Conservation (phyloP, 805 yeast species). For the Yarrowia sp. region DNA sequence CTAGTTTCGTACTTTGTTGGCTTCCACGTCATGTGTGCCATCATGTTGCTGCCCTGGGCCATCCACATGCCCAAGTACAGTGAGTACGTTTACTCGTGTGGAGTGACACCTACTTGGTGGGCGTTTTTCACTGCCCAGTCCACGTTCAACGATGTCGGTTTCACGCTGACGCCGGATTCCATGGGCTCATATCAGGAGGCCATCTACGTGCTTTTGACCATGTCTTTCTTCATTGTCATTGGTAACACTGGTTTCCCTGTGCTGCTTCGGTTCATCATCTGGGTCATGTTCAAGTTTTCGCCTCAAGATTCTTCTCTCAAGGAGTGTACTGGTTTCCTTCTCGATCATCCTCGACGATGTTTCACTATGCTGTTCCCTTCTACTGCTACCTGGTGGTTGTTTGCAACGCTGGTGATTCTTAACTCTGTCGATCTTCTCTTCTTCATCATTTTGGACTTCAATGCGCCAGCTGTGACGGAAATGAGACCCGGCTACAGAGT, state of each 20-base stretch:
- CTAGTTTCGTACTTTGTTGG: slow-evolving; percentile 70
- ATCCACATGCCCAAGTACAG: slow-evolving; percentile 32
- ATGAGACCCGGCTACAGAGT: slow-evolving; percentile 67
- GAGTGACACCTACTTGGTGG: slow-evolving; percentile 87
- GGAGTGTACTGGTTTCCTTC: slow-evolving; percentile 78
- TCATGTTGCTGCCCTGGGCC: slow-evolving; percentile 48
- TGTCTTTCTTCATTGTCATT: slow-evolving; percentile 70
- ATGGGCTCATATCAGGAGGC: slow-evolving; percentile 64
- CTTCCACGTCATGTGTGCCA: slow-evolving; percentile 60
- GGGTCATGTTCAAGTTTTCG: slow-evolving; percentile 68
- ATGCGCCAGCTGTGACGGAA: slow-evolving; percentile 48
- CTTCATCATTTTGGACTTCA: slow-evolving; percentile 73
- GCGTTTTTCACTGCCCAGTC: slow-evolving; percentile 79
- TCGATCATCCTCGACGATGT: slow-evolving; percentile 97
- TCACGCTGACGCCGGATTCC: slow-evolving; percentile 76
- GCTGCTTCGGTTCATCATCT: slow-evolving; percentile 71
- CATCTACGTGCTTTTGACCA: slow-evolving; percentile 59
- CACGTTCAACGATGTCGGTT: slow-evolving; percentile 81
- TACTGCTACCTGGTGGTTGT: slow-evolving; percentile 93
- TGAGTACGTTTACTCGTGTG: slow-evolving; percentile 46
- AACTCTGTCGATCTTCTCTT: slow-evolving; percentile 76
- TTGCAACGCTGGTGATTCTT: slow-evolving; percentile 65
- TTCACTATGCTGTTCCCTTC: slow-evolving; percentile 89
- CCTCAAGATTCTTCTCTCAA: slow-evolving; percentile 47
- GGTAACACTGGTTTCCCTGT: slow-evolving; percentile 97